Evolutionary conservation across 2,329 filamentous ascomycete genomes (phyloP).

Genomic region (Cordyceps tenuipes): DNA sequence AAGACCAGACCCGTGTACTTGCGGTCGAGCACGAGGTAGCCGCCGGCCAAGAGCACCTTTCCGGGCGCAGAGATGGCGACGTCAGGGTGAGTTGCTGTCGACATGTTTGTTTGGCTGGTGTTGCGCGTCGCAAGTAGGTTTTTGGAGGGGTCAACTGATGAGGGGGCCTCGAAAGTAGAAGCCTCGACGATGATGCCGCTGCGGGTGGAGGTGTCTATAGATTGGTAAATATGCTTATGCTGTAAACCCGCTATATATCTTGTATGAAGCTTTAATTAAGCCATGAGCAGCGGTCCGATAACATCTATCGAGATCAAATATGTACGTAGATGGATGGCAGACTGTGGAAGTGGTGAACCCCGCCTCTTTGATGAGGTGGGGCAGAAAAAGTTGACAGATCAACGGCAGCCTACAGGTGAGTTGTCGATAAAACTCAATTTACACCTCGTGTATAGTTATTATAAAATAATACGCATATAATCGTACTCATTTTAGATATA

Average conservation of each 20-base stretch:
- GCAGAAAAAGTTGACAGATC: not conserved
- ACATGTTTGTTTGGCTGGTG: not conserved
- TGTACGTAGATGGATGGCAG: not conserved
- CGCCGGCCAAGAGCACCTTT: conserved; percentile 90
- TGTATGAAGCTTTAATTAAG: no score
- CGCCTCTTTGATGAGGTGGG: conserved; percentile 4
- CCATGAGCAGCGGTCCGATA: not conserved
- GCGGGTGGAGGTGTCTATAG: not conserved
- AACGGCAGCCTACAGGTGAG: no score
- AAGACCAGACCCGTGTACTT: conserved; percentile 70
- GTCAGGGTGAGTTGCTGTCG: conserved; percentile 24
- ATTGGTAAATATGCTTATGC: not conserved
- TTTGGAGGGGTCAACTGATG: not conserved
- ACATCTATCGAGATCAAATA: not conserved
- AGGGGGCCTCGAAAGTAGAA: not conserved
- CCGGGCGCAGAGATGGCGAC: conserved; percentile 79
- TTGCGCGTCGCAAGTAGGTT: not conserved
- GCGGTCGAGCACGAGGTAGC: conserved; percentile 89
- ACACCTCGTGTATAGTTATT: no score
- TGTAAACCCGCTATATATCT: not conserved
- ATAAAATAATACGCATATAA: no score
- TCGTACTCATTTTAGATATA: no score
- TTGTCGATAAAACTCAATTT: no score
- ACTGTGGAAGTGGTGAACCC: not conserved
- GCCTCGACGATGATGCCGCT: not conserved